Evolutionary conservation across 495 filamentous ascomycete genomes (phyloP), one percentile per base, ranked within the genome.

Genomic region (Aspergillus incahuasiensis): DNA sequence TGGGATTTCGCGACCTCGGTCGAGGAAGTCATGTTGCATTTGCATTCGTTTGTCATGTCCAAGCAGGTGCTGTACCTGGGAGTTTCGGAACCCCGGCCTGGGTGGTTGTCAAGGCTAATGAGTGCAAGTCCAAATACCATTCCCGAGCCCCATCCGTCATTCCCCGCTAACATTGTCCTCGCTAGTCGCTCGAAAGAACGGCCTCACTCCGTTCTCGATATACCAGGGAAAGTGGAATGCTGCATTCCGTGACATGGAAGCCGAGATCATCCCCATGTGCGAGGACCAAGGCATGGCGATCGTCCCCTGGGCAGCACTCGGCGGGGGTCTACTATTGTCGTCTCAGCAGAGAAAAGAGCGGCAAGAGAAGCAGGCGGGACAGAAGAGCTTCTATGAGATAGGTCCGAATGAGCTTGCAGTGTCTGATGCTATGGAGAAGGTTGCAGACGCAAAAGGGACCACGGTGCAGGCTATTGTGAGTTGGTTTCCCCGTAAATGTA

Each of bases 31-130:
- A 90, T 90, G 86, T 80, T 84, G 25, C 74, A 77, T 1, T 78
- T 90, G n/a, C 82, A 89, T 68, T 62, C 67, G 40, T 66, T 87
- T 6, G 79, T 88, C 32, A 45, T 60, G 1, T 55, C 73, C 34
- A 84, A 85, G 30, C 87, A 89, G 67, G 86, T 89, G 1, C 70
- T 89, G 6, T 89, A 89, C 56, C 78, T 90, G 0, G 87, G 86
- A 34, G 71, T 88, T 59, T 35, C 75, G 41, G 87, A 89, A 81
- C 83, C 0, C 85, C 85, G 0, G 86, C 86, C 22, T 89, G 84
- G 84, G 67, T 88, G 8, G 85, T 89, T 12, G 63, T 64, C 58
- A 86, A 85, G 62, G 83, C 83, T 39, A 89, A 89, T 59, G 72
- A 82, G 61, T 72, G 87, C 35, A 35, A 2, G 32, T 35, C 13